phyloP scores from a whole-genome alignment of 495 filamentous ascomycete genomes.

The Annulohypoxylon moriforme region DNA sequence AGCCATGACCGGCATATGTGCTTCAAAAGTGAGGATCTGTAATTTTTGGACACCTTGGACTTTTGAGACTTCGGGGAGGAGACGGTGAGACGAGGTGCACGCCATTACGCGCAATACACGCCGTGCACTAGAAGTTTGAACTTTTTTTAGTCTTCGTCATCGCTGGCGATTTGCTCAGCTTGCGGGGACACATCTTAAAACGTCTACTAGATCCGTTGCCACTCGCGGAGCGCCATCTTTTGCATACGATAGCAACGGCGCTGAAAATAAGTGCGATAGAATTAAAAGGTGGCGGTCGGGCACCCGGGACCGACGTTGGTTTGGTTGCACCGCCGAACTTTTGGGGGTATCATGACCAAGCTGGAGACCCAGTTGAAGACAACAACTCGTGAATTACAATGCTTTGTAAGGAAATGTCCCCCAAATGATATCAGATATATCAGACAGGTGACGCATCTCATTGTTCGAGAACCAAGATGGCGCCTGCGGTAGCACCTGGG shows the following conservation, averaged over 20 bases:
- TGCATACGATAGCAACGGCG: constrained; percentile 7
- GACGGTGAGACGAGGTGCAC: constrained; percentile 14
- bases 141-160: constrained; percentile 4
- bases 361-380: constrained; percentile 2
- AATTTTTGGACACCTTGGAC: not conserved
- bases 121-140: not conserved
- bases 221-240: constrained; percentile 22
- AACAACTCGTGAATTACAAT: constrained; percentile 2
- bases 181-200: constrained; percentile 25
- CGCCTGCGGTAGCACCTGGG: constrained; percentile 31
- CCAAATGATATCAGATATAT: constrained; percentile 6
- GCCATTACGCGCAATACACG: constrained; percentile 12
- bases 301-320: constrained; percentile 2
- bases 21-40: constrained; percentile 8
- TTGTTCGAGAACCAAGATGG: constrained; percentile 42
- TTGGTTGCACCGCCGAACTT: constrained; percentile 21
- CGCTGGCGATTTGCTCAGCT: constrained; percentile 13
- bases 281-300: constrained; percentile 6
- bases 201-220: constrained; percentile 19
- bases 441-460: not conserved
- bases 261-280: constrained; percentile 15
- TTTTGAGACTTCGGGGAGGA: not conserved
- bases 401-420: constrained; percentile 5
- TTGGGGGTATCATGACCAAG: constrained; percentile 13
- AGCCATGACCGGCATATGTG: constrained; percentile 31